Evolutionary conservation across 352 stramenopile species (phyloP).

Genomic region (Pythium vanterpoolii): DNA sequence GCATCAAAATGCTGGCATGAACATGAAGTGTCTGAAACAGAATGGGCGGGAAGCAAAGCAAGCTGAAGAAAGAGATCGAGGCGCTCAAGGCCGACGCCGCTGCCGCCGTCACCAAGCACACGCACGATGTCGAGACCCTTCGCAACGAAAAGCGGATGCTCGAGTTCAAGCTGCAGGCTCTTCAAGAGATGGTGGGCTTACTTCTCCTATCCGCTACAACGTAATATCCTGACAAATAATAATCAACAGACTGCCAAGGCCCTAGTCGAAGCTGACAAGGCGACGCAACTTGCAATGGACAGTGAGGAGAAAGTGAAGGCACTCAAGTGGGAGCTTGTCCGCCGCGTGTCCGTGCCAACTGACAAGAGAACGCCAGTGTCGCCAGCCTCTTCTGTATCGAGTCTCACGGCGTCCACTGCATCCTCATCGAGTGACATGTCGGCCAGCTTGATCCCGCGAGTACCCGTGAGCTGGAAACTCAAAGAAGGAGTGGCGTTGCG

Average conservation of each 20-base stretch:
- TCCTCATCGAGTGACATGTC: slow-evolving; percentile 8
- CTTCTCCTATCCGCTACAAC: not conserved
- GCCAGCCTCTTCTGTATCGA: slow-evolving; percentile 9
- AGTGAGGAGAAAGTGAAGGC: slow-evolving; percentile 66
- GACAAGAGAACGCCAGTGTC: not conserved
- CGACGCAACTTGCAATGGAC: slow-evolving; percentile 31
- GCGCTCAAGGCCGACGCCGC: slow-evolving; percentile 37
- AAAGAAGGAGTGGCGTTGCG: slow-evolving; percentile 42
- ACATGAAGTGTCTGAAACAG: not conserved
- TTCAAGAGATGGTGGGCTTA: slow-evolving; percentile 46
- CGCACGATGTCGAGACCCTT: slow-evolving; percentile 37
- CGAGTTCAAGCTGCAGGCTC: slow-evolving; percentile 48
- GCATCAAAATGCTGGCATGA: not conserved
- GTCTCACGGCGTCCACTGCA: slow-evolving; percentile 12
- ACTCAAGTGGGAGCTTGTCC: slow-evolving; percentile 73
- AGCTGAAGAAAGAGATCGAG: slow-evolving; percentile 58
- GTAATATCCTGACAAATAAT: no score
- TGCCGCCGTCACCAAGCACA: slow-evolving; percentile 29
- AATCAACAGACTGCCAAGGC: slow-evolving; percentile 39
- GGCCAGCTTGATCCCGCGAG: slow-evolving; percentile 22
- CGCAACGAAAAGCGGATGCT: slow-evolving; percentile 53
- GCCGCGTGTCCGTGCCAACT: slow-evolving; percentile 31
- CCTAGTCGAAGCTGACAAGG: slow-evolving; percentile 49
- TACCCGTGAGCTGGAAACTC: slow-evolving; percentile 53
- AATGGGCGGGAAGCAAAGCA: slow-evolving; percentile 58